A percentile compares a stretch with the other conserved stretches of the same genome.
These are phyloP conservation scores for Inga oerstediana DNA, from an alignment of 306 rosid genomes.

Conservation along the genomic window DNA sequence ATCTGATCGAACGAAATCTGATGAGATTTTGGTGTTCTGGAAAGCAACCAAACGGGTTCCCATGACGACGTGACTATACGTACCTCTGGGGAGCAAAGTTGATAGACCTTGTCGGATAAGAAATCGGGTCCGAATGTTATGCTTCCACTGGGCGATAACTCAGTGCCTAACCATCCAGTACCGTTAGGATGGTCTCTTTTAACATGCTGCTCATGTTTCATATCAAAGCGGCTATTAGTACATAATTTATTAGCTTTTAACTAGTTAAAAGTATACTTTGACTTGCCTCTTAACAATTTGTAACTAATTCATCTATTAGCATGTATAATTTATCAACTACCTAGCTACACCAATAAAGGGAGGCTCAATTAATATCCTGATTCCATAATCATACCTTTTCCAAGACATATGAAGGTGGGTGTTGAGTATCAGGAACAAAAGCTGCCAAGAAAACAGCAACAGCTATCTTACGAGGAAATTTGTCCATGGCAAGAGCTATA, in stretches of 20 bases:
- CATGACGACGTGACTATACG: not conserved
- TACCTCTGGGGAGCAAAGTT: conserved; percentile 57
- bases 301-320: not conserved
- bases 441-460: conserved; percentile 70
- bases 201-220: not conserved
- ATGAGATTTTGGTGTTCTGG: too few relatives aligned
- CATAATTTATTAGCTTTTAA: too few relatives aligned
- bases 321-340: too few relatives aligned
- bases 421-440: conserved; percentile 51
- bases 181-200: not conserved
- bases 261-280: not conserved
- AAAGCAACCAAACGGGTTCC: too few relatives aligned
- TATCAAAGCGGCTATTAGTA: not conserved
- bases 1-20: too few relatives aligned
- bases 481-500: conserved; percentile 73
- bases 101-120: conserved; percentile 46
- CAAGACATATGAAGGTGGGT: conserved; percentile 16
- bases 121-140: conserved; percentile 55
- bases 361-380: not conserved
- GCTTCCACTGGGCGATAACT: conserved; percentile 18
- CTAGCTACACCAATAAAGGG: too few relatives aligned
- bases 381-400: not conserved
- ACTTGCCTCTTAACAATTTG: not conserved
- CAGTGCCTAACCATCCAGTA: conserved; percentile 44
- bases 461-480: conserved; percentile 49